Percentiles rank a stretch among this genome's conserved stretches.
Conservation (phyloP, 208 protist genomes). For the Trypanosoma cruzi region DNA sequence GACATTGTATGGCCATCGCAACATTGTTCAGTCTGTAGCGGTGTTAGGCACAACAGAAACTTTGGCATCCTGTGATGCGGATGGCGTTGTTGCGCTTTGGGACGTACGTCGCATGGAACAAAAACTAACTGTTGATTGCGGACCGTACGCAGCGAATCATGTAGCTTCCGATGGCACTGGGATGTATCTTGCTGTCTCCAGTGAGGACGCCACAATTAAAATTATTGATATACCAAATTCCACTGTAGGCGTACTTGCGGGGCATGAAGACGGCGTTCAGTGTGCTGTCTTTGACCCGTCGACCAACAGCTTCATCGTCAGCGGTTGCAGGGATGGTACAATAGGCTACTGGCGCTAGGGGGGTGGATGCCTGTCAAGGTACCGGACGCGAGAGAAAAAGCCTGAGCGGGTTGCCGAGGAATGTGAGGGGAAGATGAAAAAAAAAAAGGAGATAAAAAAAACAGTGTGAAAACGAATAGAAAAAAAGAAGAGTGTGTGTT, state of each 20-base stretch:
- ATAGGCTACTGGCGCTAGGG: constrained; percentile 82
- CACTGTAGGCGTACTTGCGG: constrained; percentile 72
- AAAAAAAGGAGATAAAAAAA: not conserved
- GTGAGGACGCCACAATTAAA: constrained; percentile 94
- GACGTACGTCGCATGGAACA: constrained; percentile 78
- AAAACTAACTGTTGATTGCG: constrained; percentile 53
- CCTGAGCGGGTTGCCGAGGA: not conserved
- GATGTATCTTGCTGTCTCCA: constrained; percentile 87
- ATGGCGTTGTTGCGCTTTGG: constrained; percentile 92
- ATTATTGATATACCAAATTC: constrained; percentile 90
- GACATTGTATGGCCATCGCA: constrained; percentile 96
- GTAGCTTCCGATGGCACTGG: constrained; percentile 73
- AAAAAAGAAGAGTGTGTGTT: constrained; percentile 7
- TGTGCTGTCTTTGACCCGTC: constrained; percentile 82
- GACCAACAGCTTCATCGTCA: constrained; percentile 79
- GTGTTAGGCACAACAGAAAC: constrained; percentile 33
- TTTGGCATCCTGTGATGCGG: constrained; percentile 93
- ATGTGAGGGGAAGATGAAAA: not conserved
- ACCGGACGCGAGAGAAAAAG: not conserved
- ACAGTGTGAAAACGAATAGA: not conserved
- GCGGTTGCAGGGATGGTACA: constrained; percentile 78
- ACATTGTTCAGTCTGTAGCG: constrained; percentile 86
- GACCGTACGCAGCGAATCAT: constrained; percentile 78
- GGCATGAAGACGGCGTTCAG: constrained; percentile 87
- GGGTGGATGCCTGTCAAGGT: not conserved